A percentile compares a stretch with the other conserved stretches of the same genome.
Conservation (phyloP, 2,329 filamentous ascomycete genomes). For the Fusarium coicis region DNA sequence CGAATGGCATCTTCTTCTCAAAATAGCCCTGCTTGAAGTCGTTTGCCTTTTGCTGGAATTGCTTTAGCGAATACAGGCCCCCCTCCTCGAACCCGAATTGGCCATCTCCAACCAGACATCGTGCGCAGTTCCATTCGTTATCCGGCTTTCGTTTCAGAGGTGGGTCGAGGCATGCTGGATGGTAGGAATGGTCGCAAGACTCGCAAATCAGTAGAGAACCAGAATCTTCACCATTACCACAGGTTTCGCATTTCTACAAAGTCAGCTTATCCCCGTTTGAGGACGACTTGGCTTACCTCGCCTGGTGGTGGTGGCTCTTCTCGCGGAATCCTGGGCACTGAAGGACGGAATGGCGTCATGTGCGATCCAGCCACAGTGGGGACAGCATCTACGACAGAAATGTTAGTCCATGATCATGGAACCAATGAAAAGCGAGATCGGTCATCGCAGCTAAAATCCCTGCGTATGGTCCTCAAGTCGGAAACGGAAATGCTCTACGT, state of each 20-base stretch:
- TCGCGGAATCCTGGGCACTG: conserved; percentile 72
- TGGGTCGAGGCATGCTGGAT: conserved; percentile 89
- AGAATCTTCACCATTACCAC: conserved; percentile 80
- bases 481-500: conserved; percentile 36
- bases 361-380: conserved; percentile 95
- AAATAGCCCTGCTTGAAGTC: conserved; percentile 97
- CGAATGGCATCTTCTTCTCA: conserved; percentile 87
- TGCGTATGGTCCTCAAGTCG: conserved; percentile 31
- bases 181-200: conserved; percentile 89
- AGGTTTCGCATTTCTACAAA: conserved; percentile 81
- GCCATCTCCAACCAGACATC: conserved; percentile 93
- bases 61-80: conserved; percentile 91
- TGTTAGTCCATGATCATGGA: conserved; percentile 32
- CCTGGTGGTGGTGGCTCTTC: conserved; percentile 60
- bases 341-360: conserved; percentile 92
- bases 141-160: conserved; percentile 81
- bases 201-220: conserved; percentile 83
- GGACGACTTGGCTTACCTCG: conserved; percentile 48
- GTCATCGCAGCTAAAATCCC: conserved; percentile 42
- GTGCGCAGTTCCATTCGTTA: conserved; percentile 93
- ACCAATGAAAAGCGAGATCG: conserved; percentile 37
- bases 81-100: conserved; percentile 98
- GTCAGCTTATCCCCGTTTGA: conserved; percentile 41
- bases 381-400: conserved; percentile 59
- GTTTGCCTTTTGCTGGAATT: conserved; percentile 95